Percentiles rank a stretch among this genome's conserved stretches.
Conservation (phyloP, 2,329 filamentous ascomycete genomes). For the Fonsecaea erecta region DNA sequence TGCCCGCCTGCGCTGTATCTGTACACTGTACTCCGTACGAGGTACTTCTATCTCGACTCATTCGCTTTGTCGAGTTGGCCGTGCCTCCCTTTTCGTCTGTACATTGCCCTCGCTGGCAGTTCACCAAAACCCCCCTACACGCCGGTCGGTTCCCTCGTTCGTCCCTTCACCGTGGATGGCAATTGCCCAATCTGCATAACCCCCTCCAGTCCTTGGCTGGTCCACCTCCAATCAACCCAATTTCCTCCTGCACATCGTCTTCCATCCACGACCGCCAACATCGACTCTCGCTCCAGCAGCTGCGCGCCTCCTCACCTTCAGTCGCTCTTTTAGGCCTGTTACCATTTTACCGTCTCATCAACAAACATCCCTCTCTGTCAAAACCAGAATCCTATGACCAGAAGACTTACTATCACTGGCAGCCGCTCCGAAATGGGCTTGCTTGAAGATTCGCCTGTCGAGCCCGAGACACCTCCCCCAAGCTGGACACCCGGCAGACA, state of each 20-base stretch:
- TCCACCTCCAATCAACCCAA: slow-evolving; percentile 15
- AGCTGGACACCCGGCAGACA: slow-evolving; percentile 35
- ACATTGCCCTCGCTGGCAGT: not conserved
- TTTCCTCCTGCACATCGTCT: slow-evolving; percentile 20
- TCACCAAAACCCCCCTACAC: not conserved
- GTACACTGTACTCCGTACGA: not conserved
- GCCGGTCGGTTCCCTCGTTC: slow-evolving; percentile 18
- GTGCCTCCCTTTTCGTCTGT: slow-evolving; percentile 9
- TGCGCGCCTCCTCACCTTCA: slow-evolving; percentile 21
- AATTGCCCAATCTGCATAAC: slow-evolving; percentile 21
- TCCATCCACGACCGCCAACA: slow-evolving; percentile 2
- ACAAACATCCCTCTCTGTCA: not conserved
- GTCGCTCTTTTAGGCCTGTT: slow-evolving; percentile 25
- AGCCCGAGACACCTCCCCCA: slow-evolving; percentile 36
- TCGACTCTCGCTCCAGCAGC: slow-evolving; percentile 1
- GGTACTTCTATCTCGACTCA: slow-evolving; percentile 13
- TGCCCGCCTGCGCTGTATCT: not conserved
- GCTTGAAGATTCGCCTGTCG: slow-evolving; percentile 29
- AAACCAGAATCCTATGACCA: slow-evolving; percentile 28
- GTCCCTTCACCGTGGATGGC: slow-evolving; percentile 8
- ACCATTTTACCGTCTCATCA: slow-evolving; percentile 6
- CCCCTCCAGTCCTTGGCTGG: slow-evolving; percentile 12
- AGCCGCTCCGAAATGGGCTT: slow-evolving; percentile 38
- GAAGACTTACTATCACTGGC: slow-evolving; percentile 37
- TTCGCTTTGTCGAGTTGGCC: slow-evolving; percentile 31